Percentiles rank a stretch among this genome's conserved stretches.
phyloP scores from a whole-genome alignment of 176 grass and related monocot species.

The Hyparrhenia diplandra region DNA sequence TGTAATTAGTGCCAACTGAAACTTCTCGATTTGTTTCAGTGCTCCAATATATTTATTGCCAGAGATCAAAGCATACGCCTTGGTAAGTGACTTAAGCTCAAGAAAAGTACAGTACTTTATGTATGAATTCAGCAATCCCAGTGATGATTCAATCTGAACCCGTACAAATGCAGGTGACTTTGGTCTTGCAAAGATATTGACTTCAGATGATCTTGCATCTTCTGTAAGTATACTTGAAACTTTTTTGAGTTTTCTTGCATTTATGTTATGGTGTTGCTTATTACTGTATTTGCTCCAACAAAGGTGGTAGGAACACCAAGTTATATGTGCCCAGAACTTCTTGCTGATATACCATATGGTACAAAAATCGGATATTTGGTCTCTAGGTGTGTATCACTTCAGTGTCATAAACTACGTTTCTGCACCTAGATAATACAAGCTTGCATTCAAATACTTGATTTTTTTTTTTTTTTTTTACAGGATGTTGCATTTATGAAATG shows the following conservation, averaged over 20 bases:
- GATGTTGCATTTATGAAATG: constrained; percentile 99
- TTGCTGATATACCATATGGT: constrained; percentile 98
- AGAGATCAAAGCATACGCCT: constrained; percentile 96
- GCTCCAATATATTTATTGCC: constrained; percentile 93
- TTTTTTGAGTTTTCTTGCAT: neutral
- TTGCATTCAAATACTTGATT: neutral
- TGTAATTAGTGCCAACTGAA: constrained; percentile 15
- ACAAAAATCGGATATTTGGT: constrained; percentile 95
- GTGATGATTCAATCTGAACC: neutral
- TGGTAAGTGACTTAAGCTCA: constrained; percentile 41
- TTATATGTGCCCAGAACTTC: constrained; percentile 98
- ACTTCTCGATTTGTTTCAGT: constrained; percentile 58
- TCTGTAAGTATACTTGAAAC: constrained; percentile 61
- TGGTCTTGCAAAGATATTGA: constrained; percentile 96
- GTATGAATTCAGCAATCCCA: constrained; percentile 19
- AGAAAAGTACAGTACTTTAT: constrained; percentile 28
- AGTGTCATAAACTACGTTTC: constrained; percentile 14
- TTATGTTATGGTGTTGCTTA: constrained; percentile 13
- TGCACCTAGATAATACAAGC: neutral
- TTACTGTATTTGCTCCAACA: constrained; percentile 30
- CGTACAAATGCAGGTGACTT: constrained; percentile 71
- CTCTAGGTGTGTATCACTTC: constrained; percentile 57
- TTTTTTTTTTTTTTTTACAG: constrained; percentile 28
- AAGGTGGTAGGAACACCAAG: constrained; percentile 94
- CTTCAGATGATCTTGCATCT: constrained; percentile 80